Base-by-base conservation (phyloP, 73 alveolate species). In the Diophrys appendiculata region DNA sequence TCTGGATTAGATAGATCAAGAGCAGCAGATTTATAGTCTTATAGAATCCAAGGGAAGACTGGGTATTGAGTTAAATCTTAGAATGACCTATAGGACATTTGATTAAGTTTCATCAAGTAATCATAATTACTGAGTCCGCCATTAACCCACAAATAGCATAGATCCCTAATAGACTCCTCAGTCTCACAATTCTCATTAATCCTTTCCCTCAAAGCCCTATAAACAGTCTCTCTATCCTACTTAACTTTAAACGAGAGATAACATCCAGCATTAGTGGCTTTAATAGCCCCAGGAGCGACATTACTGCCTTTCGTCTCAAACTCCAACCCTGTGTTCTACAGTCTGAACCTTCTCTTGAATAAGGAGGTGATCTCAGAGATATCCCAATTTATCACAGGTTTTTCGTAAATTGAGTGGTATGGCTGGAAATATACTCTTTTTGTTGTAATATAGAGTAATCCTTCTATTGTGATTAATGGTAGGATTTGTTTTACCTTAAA, bases 1-100 rank as follows among this genome's bases (percentile, higher is more conserved):
- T 80, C 87, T 18, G 78, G 81, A 52, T 95, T 95, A 67, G 31
- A 83, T 72, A 87, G 65, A 73, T 93, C 97, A 3, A 95, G 73
- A 3, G 55, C 88, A 2, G 53, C 73, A 2, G 92, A 79, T 14
- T 75, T 78, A 77, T 96, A 98, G 85, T 97, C 97, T 68, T 97
- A 78, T 52, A 98, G 54, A 52, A 98, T 88, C 99, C 99, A 96
- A 0, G 99, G 99, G 81, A 97, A 97, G 27, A 98, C 99, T 1
- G 99, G 99, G 81, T 98, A 98, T 87, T 98, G 96, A 13, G 99
- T 92, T 77, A 98, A 83, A 86, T 98, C 99, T 67, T 94, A 87
- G 79, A 89, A 89, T 29, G 98, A 84, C 71, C 99, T 76, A 72
- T 95, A 90, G 1, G 99, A 98, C 33, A 93, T 96, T 22, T 97